Conservation (phyloP, 805 yeast species). For the Zygoascus flipseniorum region DNA sequence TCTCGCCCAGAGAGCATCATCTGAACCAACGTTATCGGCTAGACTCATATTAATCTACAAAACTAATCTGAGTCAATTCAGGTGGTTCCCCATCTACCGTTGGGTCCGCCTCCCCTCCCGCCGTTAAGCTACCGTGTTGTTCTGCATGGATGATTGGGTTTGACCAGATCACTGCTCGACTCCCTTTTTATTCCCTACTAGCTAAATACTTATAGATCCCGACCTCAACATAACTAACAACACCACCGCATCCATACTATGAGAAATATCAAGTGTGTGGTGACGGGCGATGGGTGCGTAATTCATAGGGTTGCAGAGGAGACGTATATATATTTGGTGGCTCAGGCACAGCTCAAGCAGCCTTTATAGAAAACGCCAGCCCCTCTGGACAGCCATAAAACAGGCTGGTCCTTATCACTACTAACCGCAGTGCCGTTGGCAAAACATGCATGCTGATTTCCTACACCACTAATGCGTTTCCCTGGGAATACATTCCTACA, state of each 20-base stretch:
- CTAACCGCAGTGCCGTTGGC: conserved; percentile 66
- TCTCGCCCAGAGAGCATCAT: too few species aligned
- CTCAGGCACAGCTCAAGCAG: neutral
- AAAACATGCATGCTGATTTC: conserved; percentile 82
- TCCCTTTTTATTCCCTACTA: neutral
- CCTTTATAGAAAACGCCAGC: neutral
- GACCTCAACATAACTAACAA: neutral
- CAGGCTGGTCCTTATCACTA: neutral
- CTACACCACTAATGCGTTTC: conserved; percentile 87
- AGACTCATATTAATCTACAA: too few species aligned
- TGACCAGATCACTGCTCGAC: neutral
- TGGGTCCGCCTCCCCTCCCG: neutral
- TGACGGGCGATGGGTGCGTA: conserved; percentile 77
- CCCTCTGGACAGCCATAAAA: neutral
- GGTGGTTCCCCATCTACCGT: neutral
- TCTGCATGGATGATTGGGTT: neutral
- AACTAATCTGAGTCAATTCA: too few species aligned
- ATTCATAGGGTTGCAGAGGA: too few species aligned
- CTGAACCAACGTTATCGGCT: too few species aligned
- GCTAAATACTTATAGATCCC: neutral
- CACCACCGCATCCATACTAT: conserved; percentile 27
- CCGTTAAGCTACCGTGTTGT: neutral
- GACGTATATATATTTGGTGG: neutral
- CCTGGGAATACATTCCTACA: conserved; percentile 89
- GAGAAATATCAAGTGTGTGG: conserved; percentile 88